Conservation (phyloP, 2,329 filamentous ascomycete species). For the Alternaria sp. region DNA sequence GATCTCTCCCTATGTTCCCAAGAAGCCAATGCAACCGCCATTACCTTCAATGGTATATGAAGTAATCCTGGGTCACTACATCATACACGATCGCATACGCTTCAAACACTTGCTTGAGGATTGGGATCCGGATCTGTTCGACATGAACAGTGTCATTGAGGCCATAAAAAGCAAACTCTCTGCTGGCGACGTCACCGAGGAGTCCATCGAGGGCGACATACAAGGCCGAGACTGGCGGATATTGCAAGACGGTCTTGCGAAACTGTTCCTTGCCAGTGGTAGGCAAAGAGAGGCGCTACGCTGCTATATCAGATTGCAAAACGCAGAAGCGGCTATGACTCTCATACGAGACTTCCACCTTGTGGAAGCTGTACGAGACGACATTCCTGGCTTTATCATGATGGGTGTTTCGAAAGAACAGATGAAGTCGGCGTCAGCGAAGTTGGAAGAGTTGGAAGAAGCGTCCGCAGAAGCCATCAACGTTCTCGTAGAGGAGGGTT, state of each 20-base stretch:
- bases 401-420: slow-evolving; percentile 81
- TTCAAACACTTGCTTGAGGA: slow-evolving; percentile 81
- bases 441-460: slow-evolving; percentile 75
- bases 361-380: slow-evolving; percentile 86
- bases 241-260: slow-evolving; percentile 85
- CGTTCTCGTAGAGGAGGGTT: slow-evolving; percentile 87
- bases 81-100: slow-evolving; percentile 75
- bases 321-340: slow-evolving; percentile 86
- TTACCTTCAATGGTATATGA: slow-evolving; percentile 87
- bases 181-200: slow-evolving; percentile 76
- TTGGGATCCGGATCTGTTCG: slow-evolving; percentile 87
- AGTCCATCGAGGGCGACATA: slow-evolving; percentile 76
- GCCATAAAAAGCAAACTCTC: slow-evolving; percentile 84
- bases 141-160: slow-evolving; percentile 76
- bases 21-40: slow-evolving; percentile 76
- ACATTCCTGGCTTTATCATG: slow-evolving; percentile 87
- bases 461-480: slow-evolving; percentile 83
- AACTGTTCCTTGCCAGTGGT: slow-evolving; percentile 81
- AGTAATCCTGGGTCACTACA: slow-evolving; percentile 86
- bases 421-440: slow-evolving; percentile 71
- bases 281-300: slow-evolving; percentile 83
- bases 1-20: slow-evolving; percentile 84
- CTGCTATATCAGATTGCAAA: slow-evolving; percentile 89
- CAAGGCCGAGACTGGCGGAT: slow-evolving; percentile 85
- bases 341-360: slow-evolving; percentile 88